Percentiles rank a stretch among this genome's conserved stretches.
Conservation (phyloP, 108 stramenopile species). For the Cyclotella kingstonii region DNA sequence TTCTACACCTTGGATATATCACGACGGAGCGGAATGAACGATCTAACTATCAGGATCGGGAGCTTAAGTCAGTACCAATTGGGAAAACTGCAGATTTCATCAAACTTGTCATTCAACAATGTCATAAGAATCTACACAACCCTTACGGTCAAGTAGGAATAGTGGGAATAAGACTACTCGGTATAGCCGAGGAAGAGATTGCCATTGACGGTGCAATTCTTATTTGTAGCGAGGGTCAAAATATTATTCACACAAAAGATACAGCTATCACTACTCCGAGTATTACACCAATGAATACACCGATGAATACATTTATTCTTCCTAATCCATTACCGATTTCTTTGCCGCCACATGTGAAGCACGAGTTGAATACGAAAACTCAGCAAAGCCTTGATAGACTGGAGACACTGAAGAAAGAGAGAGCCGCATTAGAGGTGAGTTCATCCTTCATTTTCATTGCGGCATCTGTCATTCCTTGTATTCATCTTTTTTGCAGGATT, state of each 20-base stretch:
- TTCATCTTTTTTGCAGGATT: slow-evolving; percentile 19
- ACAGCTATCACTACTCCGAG: not conserved
- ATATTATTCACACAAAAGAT: not conserved
- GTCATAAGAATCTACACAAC: slow-evolving; percentile 36
- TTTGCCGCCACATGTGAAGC: slow-evolving; percentile 27
- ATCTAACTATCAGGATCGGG: slow-evolving; percentile 40
- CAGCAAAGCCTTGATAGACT: slow-evolving; percentile 28
- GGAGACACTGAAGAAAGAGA: slow-evolving; percentile 42
- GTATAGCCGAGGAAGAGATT: not conserved
- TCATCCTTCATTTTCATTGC: not conserved
- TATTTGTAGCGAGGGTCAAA: no score
- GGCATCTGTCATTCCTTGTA: not conserved
- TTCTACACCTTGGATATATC: slow-evolving; percentile 47
- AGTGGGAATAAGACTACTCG: slow-evolving; percentile 36
- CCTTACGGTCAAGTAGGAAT: slow-evolving; percentile 49
- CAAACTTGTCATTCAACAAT: slow-evolving; percentile 34
- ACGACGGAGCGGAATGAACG: slow-evolving; percentile 38
- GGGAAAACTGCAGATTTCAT: slow-evolving; percentile 34
- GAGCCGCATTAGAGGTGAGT: slow-evolving; percentile 28
- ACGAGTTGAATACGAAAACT: slow-evolving; percentile 39
- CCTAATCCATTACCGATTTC: slow-evolving; percentile 5
- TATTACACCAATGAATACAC: not conserved
- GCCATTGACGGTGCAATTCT: no score
- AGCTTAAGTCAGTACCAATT: slow-evolving; percentile 44
- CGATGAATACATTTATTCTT: slow-evolving; percentile 19